Percentiles rank a stretch among this genome's conserved stretches.
Conservation (phyloP, 2,329 filamentous ascomycete genomes). For the Hymenoscyphus repandus region DNA sequence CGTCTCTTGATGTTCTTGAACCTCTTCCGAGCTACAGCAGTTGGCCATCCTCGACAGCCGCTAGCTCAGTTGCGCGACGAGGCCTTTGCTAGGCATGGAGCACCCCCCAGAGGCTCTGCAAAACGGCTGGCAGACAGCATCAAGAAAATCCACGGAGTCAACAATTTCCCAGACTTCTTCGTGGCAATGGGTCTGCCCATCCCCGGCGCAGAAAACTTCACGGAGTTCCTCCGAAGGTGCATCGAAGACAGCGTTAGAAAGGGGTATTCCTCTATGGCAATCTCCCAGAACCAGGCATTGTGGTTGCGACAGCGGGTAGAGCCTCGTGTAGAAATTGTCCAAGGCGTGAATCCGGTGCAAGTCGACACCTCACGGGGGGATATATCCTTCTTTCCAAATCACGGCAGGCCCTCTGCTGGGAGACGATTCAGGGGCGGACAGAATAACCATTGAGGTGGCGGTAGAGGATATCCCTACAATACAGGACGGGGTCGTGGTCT, state of each 20-base stretch:
- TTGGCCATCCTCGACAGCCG: constrained; percentile 32
- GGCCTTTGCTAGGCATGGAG: constrained; percentile 43
- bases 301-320: constrained; percentile 17
- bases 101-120: constrained; percentile 38
- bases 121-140: constrained; percentile 38
- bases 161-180: constrained; percentile 39
- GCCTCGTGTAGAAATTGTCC: neutral
- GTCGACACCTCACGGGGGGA: neutral
- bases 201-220: constrained; percentile 28
- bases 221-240: constrained; percentile 32
- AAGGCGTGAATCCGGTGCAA: neutral
- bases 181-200: constrained; percentile 37
- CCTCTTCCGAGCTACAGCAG: constrained; percentile 42
- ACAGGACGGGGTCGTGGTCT: neutral
- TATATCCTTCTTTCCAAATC: neutral
- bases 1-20: constrained; percentile 48
- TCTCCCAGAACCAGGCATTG: constrained; percentile 20
- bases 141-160: constrained; percentile 38
- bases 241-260: constrained; percentile 31
- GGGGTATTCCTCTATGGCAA: constrained; percentile 30
- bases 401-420: neutral
- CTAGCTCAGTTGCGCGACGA: constrained; percentile 38
- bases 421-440: neutral
- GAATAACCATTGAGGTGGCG: neutral
- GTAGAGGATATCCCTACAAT: neutral